Evolutionary conservation across 257 asterid species (phyloP).

Genomic region (Solanum stenotomum): DNA sequence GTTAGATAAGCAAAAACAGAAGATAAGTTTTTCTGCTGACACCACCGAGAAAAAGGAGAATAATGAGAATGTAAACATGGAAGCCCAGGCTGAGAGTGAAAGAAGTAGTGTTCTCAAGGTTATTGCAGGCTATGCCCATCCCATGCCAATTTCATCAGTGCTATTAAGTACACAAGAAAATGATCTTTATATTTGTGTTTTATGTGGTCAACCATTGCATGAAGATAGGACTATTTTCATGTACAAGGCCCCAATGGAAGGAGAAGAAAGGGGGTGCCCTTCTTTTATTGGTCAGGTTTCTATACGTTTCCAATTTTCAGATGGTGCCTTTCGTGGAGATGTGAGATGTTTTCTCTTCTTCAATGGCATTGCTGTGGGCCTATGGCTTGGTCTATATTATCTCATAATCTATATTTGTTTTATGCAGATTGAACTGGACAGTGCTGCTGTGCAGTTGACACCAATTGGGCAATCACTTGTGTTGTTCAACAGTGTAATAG

Average conservation of each 20-base stretch:
- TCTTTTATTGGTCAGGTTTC: slow-evolving; percentile 62
- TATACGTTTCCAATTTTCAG: slow-evolving; percentile 31
- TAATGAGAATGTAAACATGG: slow-evolving; percentile 23
- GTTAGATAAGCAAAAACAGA: slow-evolving; percentile 23
- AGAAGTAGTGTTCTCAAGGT: slow-evolving; percentile 31
- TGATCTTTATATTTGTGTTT: slow-evolving; percentile 51
- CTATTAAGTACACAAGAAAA: slow-evolving; percentile 48
- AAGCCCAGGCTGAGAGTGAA: slow-evolving; percentile 18
- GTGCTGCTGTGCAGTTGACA: slow-evolving; percentile 58
- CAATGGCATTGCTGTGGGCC: not conserved
- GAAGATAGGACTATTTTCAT: slow-evolving; percentile 45
- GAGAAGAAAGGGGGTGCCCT: slow-evolving; percentile 55
- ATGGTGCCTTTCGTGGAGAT: slow-evolving; percentile 40
- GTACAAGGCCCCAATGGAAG: slow-evolving; percentile 47
- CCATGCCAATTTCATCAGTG: slow-evolving; percentile 59
- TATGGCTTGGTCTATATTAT: slow-evolving; percentile 5
- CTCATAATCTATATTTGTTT: slow-evolving; percentile 8
- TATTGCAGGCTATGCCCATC: slow-evolving; percentile 57
- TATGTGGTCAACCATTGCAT: slow-evolving; percentile 45
- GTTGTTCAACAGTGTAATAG: slow-evolving; percentile 50
- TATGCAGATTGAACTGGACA: slow-evolving; percentile 47
- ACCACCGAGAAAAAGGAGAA: slow-evolving; percentile 19
- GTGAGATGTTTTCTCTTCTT: slow-evolving; percentile 37
- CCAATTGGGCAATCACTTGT: slow-evolving; percentile 68
- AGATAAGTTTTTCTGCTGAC: slow-evolving; percentile 11